Evolutionary conservation across 306 rosid genomes (phyloP).

Genomic region (Quercus cerris): DNA sequence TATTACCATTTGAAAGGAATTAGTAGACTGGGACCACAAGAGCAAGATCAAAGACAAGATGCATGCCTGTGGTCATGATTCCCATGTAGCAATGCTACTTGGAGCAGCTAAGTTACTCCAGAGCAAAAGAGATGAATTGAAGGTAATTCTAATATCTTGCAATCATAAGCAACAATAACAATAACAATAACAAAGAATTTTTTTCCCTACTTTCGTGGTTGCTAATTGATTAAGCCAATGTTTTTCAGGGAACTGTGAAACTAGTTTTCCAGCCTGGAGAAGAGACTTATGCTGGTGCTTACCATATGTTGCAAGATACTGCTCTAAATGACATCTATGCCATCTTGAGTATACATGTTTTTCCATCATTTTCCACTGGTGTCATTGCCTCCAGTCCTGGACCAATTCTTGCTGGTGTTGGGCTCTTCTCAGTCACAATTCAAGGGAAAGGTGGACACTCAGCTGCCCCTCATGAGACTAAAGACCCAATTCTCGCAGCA

Average conservation of each 20-base stretch:
- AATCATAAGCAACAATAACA: not conserved
- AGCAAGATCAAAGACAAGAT: conserved; percentile 51
- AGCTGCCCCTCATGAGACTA: conserved; percentile 32
- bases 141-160: conserved; percentile 1
- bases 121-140: conserved; percentile 13
- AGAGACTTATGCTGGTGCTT: conserved; percentile 41
- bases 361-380: conserved; percentile 27
- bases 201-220: not conserved
- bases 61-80: conserved; percentile 55
- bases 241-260: conserved; percentile 41
- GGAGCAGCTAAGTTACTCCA: conserved; percentile 59
- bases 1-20: conserved; percentile 29
- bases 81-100: conserved; percentile 55
- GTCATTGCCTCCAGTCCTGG: conserved; percentile 44
- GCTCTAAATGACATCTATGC: conserved; percentile 27
- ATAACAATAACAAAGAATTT: not conserved
- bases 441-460: conserved; percentile 46
- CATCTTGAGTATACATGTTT: conserved; percentile 36
- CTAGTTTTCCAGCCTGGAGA: conserved; percentile 47
- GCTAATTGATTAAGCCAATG: not conserved
- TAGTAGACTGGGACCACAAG: conserved; percentile 49
- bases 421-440: conserved; percentile 30
- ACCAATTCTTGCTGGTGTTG: conserved; percentile 31
- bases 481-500: conserved; percentile 38
- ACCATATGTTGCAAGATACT: conserved; percentile 36